These are phyloP conservation scores for Pyrus hybrid DNA, from an alignment of 331 rosid genomes.

Conservation along the genomic window DNA sequence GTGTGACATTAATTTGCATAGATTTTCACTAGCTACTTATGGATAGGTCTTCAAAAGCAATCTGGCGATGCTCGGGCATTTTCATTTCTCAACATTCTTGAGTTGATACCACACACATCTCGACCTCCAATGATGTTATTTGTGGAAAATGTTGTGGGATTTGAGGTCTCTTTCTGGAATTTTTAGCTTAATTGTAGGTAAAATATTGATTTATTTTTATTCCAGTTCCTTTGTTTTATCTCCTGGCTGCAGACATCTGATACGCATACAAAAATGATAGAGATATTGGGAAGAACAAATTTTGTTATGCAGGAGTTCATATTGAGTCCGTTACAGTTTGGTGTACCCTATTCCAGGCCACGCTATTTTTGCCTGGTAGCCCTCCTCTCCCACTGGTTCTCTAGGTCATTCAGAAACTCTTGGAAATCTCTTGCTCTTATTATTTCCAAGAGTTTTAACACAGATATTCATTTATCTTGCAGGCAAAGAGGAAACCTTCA, in stretches of 20 bases:
- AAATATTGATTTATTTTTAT: neutral
- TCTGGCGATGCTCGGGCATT: conserved; percentile 85
- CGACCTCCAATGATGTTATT: conserved; percentile 71
- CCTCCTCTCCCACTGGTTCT: conserved; percentile 3
- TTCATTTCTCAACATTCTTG: conserved; percentile 94
- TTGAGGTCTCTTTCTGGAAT: conserved; percentile 58
- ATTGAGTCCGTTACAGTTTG: conserved; percentile 85
- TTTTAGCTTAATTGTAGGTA: neutral
- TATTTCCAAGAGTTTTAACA: neutral
- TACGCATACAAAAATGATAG: conserved; percentile 67
- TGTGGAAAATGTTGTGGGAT: conserved; percentile 93
- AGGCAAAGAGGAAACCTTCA: conserved; percentile 83
- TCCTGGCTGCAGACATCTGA: conserved; percentile 68
- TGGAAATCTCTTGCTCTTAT: neutral
- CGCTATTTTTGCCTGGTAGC: conserved; percentile 89
- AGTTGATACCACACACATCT: conserved; percentile 50
- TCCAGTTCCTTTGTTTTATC: neutral
- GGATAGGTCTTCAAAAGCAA: conserved; percentile 86
- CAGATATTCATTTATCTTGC: conserved; percentile 8
- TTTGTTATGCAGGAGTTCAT: conserved; percentile 77
- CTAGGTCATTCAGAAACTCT: neutral
- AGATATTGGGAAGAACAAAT: conserved; percentile 51
- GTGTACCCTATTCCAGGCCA: conserved; percentile 97
- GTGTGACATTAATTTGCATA: neutral
- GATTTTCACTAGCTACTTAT: conserved; percentile 22